These are phyloP conservation scores for Hordeum pubiflorum DNA, from an alignment of 202 grass and related monocot species.

Conservation along the genomic window DNA sequence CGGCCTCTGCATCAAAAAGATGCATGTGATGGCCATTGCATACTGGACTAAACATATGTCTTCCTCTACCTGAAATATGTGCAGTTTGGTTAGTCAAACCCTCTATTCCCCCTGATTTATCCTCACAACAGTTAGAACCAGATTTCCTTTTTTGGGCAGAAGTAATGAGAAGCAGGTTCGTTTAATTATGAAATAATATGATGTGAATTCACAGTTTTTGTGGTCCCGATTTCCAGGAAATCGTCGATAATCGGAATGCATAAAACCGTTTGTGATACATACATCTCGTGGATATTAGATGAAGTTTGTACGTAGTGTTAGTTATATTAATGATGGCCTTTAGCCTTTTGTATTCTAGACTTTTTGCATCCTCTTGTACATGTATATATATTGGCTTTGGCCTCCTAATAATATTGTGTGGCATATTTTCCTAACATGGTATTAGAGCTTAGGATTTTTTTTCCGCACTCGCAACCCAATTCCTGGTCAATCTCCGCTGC, in stretches of 20 bases:
- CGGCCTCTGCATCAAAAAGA: too few relatives aligned
- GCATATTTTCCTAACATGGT: too few relatives aligned
- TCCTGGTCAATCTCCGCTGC: too few relatives aligned
- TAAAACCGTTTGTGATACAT: constrained; percentile 50
- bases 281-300: background rate
- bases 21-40: constrained; percentile 46
- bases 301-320: background rate
- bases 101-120: background rate
- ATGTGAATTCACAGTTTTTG: constrained; percentile 37
- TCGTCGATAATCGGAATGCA: constrained; percentile 63
- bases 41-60: constrained; percentile 50
- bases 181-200: background rate
- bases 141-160: background rate
- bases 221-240: constrained; percentile 78
- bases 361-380: too few relatives aligned
- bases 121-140: background rate
- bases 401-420: too few relatives aligned
- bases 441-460: too few relatives aligned
- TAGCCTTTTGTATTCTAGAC: too few relatives aligned
- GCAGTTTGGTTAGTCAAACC: background rate
- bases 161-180: too few relatives aligned
- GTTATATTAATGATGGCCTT: too few relatives aligned
- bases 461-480: too few relatives aligned
- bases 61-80: constrained; percentile 58
- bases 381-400: too few relatives aligned